Base-by-base conservation (phyloP, 2,329 filamentous ascomycete species). In the Pseudogymnoascus sp. region DNA sequence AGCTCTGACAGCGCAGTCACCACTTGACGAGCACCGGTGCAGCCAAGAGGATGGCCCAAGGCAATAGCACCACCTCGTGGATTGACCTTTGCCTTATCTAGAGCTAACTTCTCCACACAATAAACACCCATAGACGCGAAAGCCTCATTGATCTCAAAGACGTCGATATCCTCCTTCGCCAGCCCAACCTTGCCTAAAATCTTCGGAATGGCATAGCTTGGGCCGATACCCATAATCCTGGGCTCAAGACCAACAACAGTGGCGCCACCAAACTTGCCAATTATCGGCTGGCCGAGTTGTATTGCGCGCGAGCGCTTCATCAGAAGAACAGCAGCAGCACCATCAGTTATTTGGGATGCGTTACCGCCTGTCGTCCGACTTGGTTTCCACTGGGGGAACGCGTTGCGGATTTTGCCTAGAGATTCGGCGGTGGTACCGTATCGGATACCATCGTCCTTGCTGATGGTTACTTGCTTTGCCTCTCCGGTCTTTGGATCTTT, bases 61-160 rank as follows among this genome's bases (percentile, higher is more conserved):
- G 93, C 93, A 75, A 96, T 96, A 37, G 92, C 92, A 68, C 93
- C 93, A 69, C 93, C 93, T 84, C 96, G 96, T 71, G 93, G 93
- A 80, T 97, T 97, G 73, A 97, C 86, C 84, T 97, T 97, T 68
- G 90, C 87, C 62, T 82, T 74, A 59, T 91, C 88, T 26, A 97
- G 78, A 61, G 87, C 88, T 31, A 97, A 85, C 80, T 96, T 87
- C 72, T 93, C 89, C 66, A 90, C 86, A 76, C 91, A 97, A 86
- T 90, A 97, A 69, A 97, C 77, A 76, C 91, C 86, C 91, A 97
- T 97, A 64, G 89, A 93, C 50, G 93, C 93, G 76, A 97, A 97
- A 0, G 93, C 93, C 84, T 97, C 93, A 81, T 97, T 97, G 82
- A 97, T 96, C 84, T 97, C 93, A 74, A 85, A 97, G 72, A 97